phyloP scores from a whole-genome alignment of 2,329 filamentous ascomycete species.

The Madurella mycetomatis region DNA sequence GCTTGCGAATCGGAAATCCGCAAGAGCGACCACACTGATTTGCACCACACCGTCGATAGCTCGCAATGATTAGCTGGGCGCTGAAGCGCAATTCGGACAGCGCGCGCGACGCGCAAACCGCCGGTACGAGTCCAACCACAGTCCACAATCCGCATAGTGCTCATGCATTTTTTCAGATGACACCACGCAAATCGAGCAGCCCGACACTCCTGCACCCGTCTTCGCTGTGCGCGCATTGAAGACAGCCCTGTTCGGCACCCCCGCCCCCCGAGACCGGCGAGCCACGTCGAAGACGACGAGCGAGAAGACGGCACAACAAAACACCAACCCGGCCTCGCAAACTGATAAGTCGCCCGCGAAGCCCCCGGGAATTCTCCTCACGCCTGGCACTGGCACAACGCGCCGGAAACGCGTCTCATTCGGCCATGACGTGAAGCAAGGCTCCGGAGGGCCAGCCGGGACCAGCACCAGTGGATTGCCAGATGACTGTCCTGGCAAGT shows the following conservation, averaged over 20 bases:
- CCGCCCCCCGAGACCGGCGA: constrained; percentile 35
- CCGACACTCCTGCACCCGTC: constrained; percentile 62
- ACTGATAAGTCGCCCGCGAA: constrained; percentile 42
- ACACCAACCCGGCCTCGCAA: constrained; percentile 18
- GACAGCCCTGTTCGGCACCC: constrained; percentile 59
- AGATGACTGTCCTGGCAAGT: constrained; percentile 30
- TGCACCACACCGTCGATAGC: neutral
- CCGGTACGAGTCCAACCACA: constrained; percentile 3
- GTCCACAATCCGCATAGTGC: neutral
- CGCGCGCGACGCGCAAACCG: constrained; percentile 33
- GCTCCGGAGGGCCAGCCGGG: constrained; percentile 32
- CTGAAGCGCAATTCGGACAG: constrained; percentile 43
- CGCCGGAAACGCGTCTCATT: constrained; percentile 64
- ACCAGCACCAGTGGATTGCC: constrained; percentile 28
- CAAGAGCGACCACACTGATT: neutral
- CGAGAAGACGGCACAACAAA: constrained; percentile 25
- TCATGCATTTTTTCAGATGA: constrained; percentile 32
- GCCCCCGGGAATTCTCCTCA: constrained; percentile 57
- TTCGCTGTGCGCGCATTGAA: constrained; percentile 63
- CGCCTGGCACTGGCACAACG: constrained; percentile 57
- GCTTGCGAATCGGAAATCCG: neutral
- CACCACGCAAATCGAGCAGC: constrained; percentile 47
- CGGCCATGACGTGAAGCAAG: constrained; percentile 50
- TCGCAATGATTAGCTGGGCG: constrained; percentile 57
- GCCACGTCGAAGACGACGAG: constrained; percentile 17